phyloP scores from a whole-genome alignment of 164 flowering plant genomes.

The Akebia trifoliata region DNA sequence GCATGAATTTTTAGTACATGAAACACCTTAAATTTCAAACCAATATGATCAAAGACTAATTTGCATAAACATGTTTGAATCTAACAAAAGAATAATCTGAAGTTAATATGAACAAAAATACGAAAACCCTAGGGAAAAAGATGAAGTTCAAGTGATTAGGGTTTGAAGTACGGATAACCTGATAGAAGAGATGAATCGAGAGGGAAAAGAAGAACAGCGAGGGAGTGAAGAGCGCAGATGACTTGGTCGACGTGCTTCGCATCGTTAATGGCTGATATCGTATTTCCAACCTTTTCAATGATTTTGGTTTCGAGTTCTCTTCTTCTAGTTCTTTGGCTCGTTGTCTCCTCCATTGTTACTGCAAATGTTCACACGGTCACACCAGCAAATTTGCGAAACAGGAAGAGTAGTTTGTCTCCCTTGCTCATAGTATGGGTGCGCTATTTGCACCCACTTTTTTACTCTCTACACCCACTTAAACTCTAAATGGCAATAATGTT shows the following conservation, averaged over 20 bases:
- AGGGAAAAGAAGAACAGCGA: constrained; percentile 68
- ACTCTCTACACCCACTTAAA: neutral
- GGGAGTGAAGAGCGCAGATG: constrained; percentile 66
- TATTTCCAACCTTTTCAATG: constrained; percentile 51
- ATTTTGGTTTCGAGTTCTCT: constrained; percentile 27
- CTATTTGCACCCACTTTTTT: neutral
- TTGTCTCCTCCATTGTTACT: constrained; percentile 3
- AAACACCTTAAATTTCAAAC: neutral
- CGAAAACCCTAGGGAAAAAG: neutral
- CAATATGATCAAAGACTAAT: neutral
- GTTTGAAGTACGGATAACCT: constrained; percentile 36
- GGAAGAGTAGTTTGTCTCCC: no score
- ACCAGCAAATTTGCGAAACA: no score
- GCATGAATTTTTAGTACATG: no score
- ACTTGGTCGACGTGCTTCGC: constrained; percentile 72
- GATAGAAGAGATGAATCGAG: constrained; percentile 53
- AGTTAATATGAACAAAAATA: neutral
- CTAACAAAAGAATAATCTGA: neutral
- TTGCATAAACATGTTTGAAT: neutral
- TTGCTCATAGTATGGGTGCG: neutral
- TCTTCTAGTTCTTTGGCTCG: neutral
- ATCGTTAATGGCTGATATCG: constrained; percentile 36
- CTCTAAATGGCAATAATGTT: neutral
- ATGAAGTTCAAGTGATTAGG: neutral
- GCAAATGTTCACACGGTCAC: no score